Conservation (phyloP, 306 rosid species). For the Pyrus betulifolia region DNA sequence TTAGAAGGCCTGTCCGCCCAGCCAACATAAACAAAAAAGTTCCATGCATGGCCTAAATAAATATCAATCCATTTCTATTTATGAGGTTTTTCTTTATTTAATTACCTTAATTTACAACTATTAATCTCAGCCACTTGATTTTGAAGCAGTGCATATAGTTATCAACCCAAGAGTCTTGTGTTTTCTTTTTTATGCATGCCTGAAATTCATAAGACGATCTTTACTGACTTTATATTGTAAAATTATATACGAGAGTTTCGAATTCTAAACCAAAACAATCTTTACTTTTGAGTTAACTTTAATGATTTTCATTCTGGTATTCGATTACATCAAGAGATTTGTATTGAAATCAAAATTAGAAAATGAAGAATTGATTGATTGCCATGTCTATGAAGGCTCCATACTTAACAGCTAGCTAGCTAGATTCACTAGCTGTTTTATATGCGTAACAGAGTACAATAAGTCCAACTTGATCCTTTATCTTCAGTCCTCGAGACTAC, state of each 20-base stretch:
- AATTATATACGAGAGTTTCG: neutral
- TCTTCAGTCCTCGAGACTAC: too few relatives aligned
- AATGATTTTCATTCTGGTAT: neutral
- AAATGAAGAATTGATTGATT: neutral
- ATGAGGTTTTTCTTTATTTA: neutral
- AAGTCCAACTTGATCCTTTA: too few relatives aligned
- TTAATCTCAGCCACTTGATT: neutral
- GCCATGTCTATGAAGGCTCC: neutral
- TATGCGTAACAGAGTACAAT: neutral
- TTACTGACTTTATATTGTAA: too few relatives aligned
- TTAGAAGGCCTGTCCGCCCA: neutral
- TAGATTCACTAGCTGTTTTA: neutral
- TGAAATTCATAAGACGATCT: too few relatives aligned
- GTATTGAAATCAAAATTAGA: neutral
- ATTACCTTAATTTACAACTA: neutral
- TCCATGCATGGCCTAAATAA: neutral
- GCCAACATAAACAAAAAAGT: neutral
- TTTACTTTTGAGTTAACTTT: too few relatives aligned
- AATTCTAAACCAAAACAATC: too few relatives aligned
- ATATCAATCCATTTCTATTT: neutral
- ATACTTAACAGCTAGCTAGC: neutral
- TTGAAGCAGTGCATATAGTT: neutral
- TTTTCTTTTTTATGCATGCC: neutral
- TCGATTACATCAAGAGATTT: neutral
- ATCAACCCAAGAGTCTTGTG: neutral